Evolutionary conservation across 305 asterid genomes (phyloP).

Genomic region (Solanum aculeatissimum): DNA sequence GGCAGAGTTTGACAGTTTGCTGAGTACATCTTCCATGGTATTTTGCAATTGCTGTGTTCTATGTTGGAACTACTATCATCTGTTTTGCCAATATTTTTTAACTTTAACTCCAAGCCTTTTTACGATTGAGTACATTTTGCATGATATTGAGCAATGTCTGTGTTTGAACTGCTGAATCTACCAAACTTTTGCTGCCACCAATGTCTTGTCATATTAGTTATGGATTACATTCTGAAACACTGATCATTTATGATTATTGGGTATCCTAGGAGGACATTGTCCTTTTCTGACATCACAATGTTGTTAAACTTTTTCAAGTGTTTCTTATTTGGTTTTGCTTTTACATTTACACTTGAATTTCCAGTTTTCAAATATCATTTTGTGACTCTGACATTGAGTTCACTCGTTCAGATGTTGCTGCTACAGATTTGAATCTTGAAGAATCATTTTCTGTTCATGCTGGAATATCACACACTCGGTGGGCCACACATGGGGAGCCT

Average conservation of each 20-base stretch:
- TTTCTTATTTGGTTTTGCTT: neutral
- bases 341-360: neutral
- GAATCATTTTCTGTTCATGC: conserved; percentile 81
- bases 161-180: neutral
- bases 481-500: conserved; percentile 99
- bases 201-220: neutral
- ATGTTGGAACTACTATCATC: neutral
- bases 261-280: neutral
- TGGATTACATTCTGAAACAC: neutral
- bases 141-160: neutral
- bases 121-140: neutral
- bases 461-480: conserved; percentile 99
- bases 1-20: neutral
- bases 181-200: neutral
- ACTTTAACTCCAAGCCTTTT: neutral
- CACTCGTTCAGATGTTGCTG: conserved; percentile 58
- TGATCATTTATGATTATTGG: neutral
- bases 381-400: conserved; percentile 1
- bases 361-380: neutral
- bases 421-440: conserved; percentile 63
- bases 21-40: neutral
- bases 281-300: neutral
- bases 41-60: neutral
- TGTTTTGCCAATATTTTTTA: neutral
- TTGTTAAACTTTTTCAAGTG: neutral